A percentile compares a stretch with the other conserved stretches of the same genome.
These are phyloP conservation scores for Vitellaria paradoxa DNA, from an alignment of 179 eudicot species.

Conservation along the genomic window DNA sequence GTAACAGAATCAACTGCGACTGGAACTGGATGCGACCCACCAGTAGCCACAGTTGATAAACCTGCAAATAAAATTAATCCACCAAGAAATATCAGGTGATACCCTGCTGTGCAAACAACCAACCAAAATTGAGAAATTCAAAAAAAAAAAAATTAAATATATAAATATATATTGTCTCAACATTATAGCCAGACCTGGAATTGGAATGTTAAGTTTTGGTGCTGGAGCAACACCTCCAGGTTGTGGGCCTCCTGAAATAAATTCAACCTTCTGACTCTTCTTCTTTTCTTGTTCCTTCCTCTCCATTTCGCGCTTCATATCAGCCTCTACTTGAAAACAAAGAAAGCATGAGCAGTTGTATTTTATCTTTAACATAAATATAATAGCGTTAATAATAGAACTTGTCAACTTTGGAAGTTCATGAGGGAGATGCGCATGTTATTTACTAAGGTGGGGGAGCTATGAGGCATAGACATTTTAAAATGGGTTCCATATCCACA, in stretches of 20 bases:
- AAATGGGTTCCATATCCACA: too few species aligned
- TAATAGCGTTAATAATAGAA: not conserved
- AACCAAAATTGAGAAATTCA: not conserved
- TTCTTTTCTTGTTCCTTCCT: conserved; percentile 88
- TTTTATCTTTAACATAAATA: conserved; percentile 2
- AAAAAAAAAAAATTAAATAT: not conserved
- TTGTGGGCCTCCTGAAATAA: conserved; percentile 69
- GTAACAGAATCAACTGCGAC: conserved; percentile 39
- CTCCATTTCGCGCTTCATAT: conserved; percentile 88
- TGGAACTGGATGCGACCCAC: conserved; percentile 40
- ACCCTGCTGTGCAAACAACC: not conserved
- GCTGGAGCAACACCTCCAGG: conserved; percentile 43
- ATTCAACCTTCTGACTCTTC: conserved; percentile 80
- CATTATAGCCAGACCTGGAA: conserved; percentile 47
- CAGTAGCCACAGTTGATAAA: conserved; percentile 39
- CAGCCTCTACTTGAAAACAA: conserved; percentile 59
- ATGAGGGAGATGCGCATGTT: not conserved
- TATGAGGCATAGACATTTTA: too few species aligned
- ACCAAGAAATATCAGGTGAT: conserved; percentile 11
- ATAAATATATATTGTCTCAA: too few species aligned
- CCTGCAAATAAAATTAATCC: conserved; percentile 38
- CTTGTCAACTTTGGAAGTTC: not conserved
- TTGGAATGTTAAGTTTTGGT: conserved; percentile 52
- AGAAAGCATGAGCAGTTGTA: not conserved
- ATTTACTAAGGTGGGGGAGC: not conserved